phyloP scores from a whole-genome alignment of 805 yeast species.

The Yarrowia sp. region DNA sequence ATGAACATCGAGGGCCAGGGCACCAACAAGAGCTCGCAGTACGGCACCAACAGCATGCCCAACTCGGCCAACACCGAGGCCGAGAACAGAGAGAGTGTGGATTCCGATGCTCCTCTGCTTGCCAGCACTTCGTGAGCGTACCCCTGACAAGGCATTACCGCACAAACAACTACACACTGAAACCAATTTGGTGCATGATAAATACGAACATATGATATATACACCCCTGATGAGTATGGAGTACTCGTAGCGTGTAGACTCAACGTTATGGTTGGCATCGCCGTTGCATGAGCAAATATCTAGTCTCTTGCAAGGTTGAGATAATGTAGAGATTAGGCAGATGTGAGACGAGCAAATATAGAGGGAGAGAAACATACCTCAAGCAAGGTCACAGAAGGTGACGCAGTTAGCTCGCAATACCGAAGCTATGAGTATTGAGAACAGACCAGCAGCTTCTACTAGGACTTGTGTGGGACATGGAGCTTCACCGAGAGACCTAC shows the following conservation, averaged over 20 bases:
- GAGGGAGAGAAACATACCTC: neutral
- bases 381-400: too few relatives aligned
- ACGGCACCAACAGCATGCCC: slow-evolving; percentile 23
- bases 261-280: neutral
- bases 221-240: slow-evolving; percentile 4
- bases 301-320: neutral
- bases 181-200: neutral
- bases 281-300: slow-evolving; percentile 7
- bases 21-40: slow-evolving; percentile 28
- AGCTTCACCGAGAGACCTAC: too few relatives aligned
- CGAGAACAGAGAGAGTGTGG: slow-evolving; percentile 17
- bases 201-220: slow-evolving; percentile 15
- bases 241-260: neutral
- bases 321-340: neutral
- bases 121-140: slow-evolving; percentile 14
- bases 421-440: too few relatives aligned
- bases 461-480: too few relatives aligned
- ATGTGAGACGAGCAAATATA: neutral
- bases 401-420: too few relatives aligned
- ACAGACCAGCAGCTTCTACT: too few relatives aligned
- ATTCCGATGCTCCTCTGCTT: slow-evolving; percentile 24
- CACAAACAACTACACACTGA: too few relatives aligned
- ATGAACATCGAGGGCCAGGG: slow-evolving; percentile 27
- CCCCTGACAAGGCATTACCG: too few relatives aligned
- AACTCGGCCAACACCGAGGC: slow-evolving; percentile 26